These are phyloP conservation scores for Farysia itapuensis DNA, from an alignment of 1,284 basidiomycete species.

Conservation along the genomic window DNA sequence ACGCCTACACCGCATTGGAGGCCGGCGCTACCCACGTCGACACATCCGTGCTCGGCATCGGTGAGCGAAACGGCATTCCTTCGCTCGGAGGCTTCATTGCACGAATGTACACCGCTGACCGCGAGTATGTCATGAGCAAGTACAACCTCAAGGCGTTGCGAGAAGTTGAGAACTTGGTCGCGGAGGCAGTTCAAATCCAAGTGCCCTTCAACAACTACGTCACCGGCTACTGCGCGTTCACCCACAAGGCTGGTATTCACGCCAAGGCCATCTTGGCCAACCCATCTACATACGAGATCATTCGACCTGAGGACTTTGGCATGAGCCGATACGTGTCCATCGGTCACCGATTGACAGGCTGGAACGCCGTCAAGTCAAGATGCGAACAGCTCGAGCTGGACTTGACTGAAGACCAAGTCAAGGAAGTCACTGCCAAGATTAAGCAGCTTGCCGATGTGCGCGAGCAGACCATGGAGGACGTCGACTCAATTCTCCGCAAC, in stretches of 20 bases:
- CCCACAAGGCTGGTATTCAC: slow-evolving; percentile 99
- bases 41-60: slow-evolving; percentile 82
- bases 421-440: slow-evolving; percentile 98
- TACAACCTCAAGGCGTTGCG: slow-evolving; percentile 97
- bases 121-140: slow-evolving; percentile 98
- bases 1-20: slow-evolving; percentile 96
- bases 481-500: slow-evolving; percentile 91
- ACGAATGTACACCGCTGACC: slow-evolving; percentile 79
- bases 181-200: slow-evolving; percentile 96
- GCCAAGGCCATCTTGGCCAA: slow-evolving; percentile 99
- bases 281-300: slow-evolving; percentile 80
- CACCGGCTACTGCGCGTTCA: slow-evolving; percentile 96
- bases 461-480: slow-evolving; percentile 98
- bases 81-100: slow-evolving; percentile 95
- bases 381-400: slow-evolving; percentile 91
- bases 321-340: slow-evolving; percentile 97
- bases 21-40: slow-evolving; percentile 99
- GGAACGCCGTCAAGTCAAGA: slow-evolving; percentile 99
- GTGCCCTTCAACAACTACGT: slow-evolving; percentile 92
- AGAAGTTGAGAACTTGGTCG: slow-evolving; percentile 98
- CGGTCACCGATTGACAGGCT: slow-evolving; percentile 93
- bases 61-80: slow-evolving; percentile 98
- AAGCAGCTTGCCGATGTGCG: slow-evolving; percentile 98
- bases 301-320: slow-evolving; percentile 81
- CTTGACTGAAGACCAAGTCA: slow-evolving; percentile 79